phyloP scores from a whole-genome alignment of 352 stramenopile species.

The Phytophthora colocasiae region DNA sequence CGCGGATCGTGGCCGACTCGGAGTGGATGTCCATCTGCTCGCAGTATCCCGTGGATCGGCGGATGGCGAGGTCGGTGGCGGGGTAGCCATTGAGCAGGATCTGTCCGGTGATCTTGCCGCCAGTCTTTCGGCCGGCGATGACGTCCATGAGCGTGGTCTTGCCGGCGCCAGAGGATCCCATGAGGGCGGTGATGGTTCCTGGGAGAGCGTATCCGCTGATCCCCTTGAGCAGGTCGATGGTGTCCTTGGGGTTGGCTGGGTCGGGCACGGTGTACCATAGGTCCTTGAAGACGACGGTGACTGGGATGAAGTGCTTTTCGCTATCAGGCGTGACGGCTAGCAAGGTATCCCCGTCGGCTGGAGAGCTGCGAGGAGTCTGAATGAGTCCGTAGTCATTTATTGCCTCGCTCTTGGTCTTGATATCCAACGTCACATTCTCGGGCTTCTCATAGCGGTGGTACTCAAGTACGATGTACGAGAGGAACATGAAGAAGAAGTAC shows the following conservation, averaged over 20 bases:
- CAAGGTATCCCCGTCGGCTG: background rate
- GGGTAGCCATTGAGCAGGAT: slow-evolving; percentile 42
- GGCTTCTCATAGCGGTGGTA: slow-evolving; percentile 24
- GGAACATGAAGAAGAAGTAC: slow-evolving; percentile 34
- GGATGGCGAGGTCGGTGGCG: slow-evolving; percentile 55
- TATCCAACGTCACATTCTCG: slow-evolving; percentile 29
- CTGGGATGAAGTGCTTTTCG: slow-evolving; percentile 16
- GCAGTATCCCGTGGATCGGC: slow-evolving; percentile 57
- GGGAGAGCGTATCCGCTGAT: slow-evolving; percentile 25
- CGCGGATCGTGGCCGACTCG: slow-evolving; percentile 85
- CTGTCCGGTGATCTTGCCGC: slow-evolving; percentile 15
- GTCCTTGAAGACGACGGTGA: slow-evolving; percentile 28
- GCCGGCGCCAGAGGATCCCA: slow-evolving; percentile 26
- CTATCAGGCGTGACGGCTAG: slow-evolving; percentile 7
- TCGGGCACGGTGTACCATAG: slow-evolving; percentile 25
- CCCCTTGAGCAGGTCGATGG: slow-evolving; percentile 26
- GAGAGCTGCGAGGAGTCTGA: slow-evolving; percentile 10
- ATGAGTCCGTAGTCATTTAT: slow-evolving; percentile 12
- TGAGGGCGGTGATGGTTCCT: slow-evolving; percentile 26
- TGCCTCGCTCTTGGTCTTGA: background rate
- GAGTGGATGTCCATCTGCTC: slow-evolving; percentile 89
- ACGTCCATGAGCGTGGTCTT: slow-evolving; percentile 34
- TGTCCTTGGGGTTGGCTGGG: slow-evolving; percentile 26
- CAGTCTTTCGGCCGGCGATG: slow-evolving; percentile 26
- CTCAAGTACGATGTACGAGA: slow-evolving; percentile 29